phyloP scores from a whole-genome alignment of 2,329 filamentous ascomycete species.

The Aciculosporium take region DNA sequence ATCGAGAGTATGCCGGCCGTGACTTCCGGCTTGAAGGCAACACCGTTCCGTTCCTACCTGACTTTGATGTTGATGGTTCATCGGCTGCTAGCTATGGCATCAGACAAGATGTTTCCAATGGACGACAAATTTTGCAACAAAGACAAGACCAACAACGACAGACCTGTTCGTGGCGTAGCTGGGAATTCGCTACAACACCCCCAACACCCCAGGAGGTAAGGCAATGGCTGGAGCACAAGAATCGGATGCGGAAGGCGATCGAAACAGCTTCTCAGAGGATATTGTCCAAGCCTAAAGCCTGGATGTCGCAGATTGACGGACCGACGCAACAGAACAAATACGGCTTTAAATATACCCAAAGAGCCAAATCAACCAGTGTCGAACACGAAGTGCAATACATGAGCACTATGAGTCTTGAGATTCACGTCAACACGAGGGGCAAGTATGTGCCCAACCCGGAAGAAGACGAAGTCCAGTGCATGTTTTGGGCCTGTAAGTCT shows the following conservation, averaged over 20 bases:
- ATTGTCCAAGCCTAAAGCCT: constrained; percentile 19
- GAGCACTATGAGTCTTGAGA: constrained; percentile 88
- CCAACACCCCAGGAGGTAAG: constrained; percentile 58
- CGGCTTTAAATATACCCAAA: constrained; percentile 77
- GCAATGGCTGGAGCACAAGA: constrained; percentile 44
- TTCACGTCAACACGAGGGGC: constrained; percentile 79
- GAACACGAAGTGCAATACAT: constrained; percentile 84
- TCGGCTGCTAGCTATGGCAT: constrained; percentile 42
- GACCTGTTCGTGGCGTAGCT: constrained; percentile 44
- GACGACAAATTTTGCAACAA: constrained; percentile 37
- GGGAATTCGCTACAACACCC: constrained; percentile 62
- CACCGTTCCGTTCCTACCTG: constrained; percentile 64
- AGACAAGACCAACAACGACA: constrained; percentile 31
- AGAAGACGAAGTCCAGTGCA: constrained; percentile 71
- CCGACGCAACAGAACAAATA: constrained; percentile 71
- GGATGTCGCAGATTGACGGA: constrained; percentile 74
- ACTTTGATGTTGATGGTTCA: constrained; percentile 52
- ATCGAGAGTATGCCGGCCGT: constrained; percentile 73
- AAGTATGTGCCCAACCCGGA: constrained; percentile 77
- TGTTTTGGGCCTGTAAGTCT: constrained; percentile 82
- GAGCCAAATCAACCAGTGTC: constrained; percentile 57
- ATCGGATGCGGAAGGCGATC: constrained; percentile 9
- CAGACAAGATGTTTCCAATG: constrained; percentile 29
- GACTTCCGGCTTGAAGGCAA: constrained; percentile 68
- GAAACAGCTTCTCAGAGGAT: constrained; percentile 8